These are phyloP conservation scores for Ascoidea rubescens DNA, from an alignment of 805 yeast species.

Conservation along the genomic window DNA sequence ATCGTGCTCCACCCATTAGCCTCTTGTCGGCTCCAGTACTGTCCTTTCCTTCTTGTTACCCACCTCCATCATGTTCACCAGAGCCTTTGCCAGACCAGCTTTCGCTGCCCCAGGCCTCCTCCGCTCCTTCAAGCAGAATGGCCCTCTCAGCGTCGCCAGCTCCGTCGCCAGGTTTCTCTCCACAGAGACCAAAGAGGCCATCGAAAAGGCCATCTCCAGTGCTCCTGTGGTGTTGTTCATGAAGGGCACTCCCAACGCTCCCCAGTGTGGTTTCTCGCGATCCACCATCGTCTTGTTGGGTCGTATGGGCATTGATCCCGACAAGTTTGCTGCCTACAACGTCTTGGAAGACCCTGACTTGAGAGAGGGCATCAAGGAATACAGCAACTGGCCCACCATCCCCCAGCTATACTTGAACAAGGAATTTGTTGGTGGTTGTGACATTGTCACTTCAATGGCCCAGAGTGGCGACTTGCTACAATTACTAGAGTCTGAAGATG, in stretches of 20 bases:
- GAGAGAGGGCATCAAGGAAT: constrained; percentile 92
- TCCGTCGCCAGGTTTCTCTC: constrained; percentile 36
- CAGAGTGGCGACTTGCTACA: constrained; percentile 83
- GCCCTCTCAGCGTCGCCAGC: neutral
- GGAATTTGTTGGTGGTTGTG: constrained; percentile 97
- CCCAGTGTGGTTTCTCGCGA: constrained; percentile 95
- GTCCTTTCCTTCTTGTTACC: neutral
- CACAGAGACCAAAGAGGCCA: constrained; percentile 70
- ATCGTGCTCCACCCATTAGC: no score
- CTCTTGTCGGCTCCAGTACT: neutral
- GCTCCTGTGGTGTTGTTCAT: constrained; percentile 94
- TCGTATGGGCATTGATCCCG: constrained; percentile 94
- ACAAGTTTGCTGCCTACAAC: constrained; percentile 91
- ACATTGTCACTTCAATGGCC: constrained; percentile 84
- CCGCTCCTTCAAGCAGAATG: neutral
- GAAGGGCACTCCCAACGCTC: constrained; percentile 98
- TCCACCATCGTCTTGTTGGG: constrained; percentile 90
- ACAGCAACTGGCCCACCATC: constrained; percentile 94
- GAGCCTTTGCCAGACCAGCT: neutral
- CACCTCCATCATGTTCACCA: neutral
- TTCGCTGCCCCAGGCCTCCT: no score
- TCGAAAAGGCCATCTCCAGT: constrained; percentile 70
- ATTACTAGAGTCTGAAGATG: constrained; percentile 63
- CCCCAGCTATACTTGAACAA: constrained; percentile 87
- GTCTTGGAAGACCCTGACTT: constrained; percentile 90